Base-by-base conservation (phyloP, 139 green algal genomes). In the Chlamydomonas schloesseri region DNA sequence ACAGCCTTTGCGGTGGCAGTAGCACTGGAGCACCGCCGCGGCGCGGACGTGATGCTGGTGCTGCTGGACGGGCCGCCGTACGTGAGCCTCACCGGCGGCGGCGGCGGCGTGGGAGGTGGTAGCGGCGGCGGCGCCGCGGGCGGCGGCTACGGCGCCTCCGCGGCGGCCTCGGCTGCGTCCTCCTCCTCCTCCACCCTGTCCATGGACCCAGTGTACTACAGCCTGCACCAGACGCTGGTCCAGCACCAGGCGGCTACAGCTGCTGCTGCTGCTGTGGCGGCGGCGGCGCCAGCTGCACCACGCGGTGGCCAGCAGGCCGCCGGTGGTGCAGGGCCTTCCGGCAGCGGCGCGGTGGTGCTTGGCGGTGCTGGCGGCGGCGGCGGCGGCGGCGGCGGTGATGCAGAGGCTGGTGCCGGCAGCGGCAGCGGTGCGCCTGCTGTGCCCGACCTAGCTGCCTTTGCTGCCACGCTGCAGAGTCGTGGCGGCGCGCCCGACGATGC, bases 1-100 rank as follows among this genome's bases (percentile, higher is more conserved):
- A 55, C 92, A n/a, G 94, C 94, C 17, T 90, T 91, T 23, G 89
- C 87, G 0, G 81, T 90, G 3, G 94, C 91, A 0, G 80, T 67
- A 18, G 69, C 74, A 55, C 73, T 97, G 60, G 90, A 95, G 83
- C 57, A 80, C 37, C 71, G 87, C 57, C 46, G 71, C 33, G 84
- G 89, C 18, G 67, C 78, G 20, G 55, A 71, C 15, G 92, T 90
- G 31, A 88, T 88, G 71, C 87, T 97, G 33, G 29, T 97, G 17
- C 74, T 97, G 71, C 55, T 96, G 50, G 94, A 97, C 65, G 94
- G 94, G 15, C 88, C 92, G 65, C 82, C 91, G 36, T 77, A 46
- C 55, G 57, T 71, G 3, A 34, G 57, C 36, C 15, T 23, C 34
- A 72, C 68, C 28, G 29, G 60, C 34, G 42, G 42, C 42, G 42